These are phyloP conservation scores for Ceratobasidium sp. DNA, from an alignment of 1,284 basidiomycete genomes.

Conservation along the genomic window DNA sequence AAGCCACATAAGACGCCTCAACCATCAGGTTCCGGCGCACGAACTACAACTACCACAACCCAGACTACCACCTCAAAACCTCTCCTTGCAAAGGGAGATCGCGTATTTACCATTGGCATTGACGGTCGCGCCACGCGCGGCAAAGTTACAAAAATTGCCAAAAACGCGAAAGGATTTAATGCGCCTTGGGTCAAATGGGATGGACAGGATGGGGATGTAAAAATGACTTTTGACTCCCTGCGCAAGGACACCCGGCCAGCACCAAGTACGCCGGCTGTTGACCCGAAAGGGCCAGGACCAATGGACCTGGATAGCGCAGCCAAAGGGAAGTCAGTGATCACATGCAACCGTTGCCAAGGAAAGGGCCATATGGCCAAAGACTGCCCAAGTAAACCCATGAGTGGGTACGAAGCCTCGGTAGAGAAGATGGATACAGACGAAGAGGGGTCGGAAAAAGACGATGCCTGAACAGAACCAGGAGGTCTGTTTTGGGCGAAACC, in stretches of 20 bases:
- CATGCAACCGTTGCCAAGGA: background rate
- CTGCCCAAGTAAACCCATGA: background rate
- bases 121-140: background rate
- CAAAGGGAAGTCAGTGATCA: background rate
- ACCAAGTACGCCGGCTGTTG: background rate
- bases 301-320: background rate
- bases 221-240: no score
- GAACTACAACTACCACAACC: no score
- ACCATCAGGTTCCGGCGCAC: no score
- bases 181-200: background rate
- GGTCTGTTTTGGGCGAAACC: conserved; percentile 16
- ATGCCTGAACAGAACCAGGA: background rate
- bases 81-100: background rate
- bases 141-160: background rate
- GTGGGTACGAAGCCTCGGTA: background rate
- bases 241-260: background rate
- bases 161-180: background rate
- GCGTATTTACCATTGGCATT: background rate
- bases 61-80: no score
- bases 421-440: background rate
- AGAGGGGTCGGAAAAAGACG: background rate
- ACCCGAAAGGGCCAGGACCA: background rate
- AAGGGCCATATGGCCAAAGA: conserved; percentile 7
- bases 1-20: no score
- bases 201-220: background rate